Evolutionary conservation across 371 early-diverging fungal species (phyloP).

Genomic region (Mortierella sp.): DNA sequence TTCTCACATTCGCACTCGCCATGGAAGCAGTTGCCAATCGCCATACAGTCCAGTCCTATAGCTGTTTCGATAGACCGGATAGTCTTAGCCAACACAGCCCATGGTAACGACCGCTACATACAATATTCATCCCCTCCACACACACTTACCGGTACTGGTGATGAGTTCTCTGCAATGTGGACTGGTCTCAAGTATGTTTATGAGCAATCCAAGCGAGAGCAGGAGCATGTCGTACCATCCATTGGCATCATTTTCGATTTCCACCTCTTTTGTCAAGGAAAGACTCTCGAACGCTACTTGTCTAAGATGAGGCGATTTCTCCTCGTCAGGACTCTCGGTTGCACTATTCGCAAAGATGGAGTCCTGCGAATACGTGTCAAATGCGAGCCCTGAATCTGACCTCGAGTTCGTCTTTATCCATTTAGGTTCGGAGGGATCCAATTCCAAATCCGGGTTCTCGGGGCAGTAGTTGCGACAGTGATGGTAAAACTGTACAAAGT

Average conservation of each 20-base stretch:
- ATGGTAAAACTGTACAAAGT: slow-evolving; percentile 39
- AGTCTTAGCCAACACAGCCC: too few species aligned
- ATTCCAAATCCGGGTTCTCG: slow-evolving; percentile 2
- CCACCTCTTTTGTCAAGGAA: not conserved
- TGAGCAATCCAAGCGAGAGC: slow-evolving; percentile 36
- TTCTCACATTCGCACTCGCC: slow-evolving; percentile 34
- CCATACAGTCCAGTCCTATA: slow-evolving; percentile 39
- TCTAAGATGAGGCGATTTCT: not conserved
- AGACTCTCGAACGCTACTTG: not conserved
- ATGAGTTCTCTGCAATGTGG: slow-evolving; percentile 16
- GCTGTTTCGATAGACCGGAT: slow-evolving; percentile 5
- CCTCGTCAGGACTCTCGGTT: not conserved
- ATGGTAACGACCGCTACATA: not conserved
- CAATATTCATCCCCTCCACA: not conserved
- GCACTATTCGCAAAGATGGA: too few species aligned
- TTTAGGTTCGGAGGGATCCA: too few species aligned
- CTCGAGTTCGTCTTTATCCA: too few species aligned
- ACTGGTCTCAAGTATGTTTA: slow-evolving; percentile 42
- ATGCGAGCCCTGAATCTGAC: slow-evolving; percentile 1
- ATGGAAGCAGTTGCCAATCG: slow-evolving; percentile 35
- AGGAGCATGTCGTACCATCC: slow-evolving; percentile 51
- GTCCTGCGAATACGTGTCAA: not conserved
- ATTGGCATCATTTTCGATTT: slow-evolving; percentile 27
- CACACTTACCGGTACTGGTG: slow-evolving; percentile 18
- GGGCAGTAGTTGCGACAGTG: slow-evolving; percentile 28